Base-by-base conservation (phyloP, 1,284 basidiomycete species). In the Veloporphyrellus conicus region DNA sequence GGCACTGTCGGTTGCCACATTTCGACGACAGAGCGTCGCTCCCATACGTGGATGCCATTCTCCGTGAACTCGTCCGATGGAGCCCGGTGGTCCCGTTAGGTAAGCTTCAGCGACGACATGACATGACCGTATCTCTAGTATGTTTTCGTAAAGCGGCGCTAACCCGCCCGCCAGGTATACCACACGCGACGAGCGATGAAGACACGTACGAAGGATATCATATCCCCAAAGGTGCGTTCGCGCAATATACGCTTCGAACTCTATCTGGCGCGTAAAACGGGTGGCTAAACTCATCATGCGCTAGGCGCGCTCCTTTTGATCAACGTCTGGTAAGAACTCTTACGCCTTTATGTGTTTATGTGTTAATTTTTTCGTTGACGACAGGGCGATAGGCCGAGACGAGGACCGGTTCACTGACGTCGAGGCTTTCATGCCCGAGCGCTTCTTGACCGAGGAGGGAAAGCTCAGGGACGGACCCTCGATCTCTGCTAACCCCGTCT, bases 21-120 rank as follows among this genome's bases (percentile, higher is more conserved):
- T 60, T 71, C 19, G 61, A 59, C 8, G 71, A 73, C 42, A 52
- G 63, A 35, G 49, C 54, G 2, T 52, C 55, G 1, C 54, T 73
- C 23, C 65, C 68, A 0, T 71, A 70, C 50, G 49, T 72, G 20
- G 53, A 62, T 28, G 70, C 66, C 3, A 55, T 70, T 25, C 56
- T 71, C 3, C 63, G 62, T 28, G 73, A 75, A 49, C 56, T 67
- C 10, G 42, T 69, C 34, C 54, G 70, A 36, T 72, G 71, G 67
- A 56, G 59, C 38, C 68, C 69, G 4, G 59, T 65, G 2, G 42
- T 55, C 7, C 61, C 68, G 10, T 31, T 62, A 27, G 63, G 61
- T 50, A 64, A 63, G 63, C 23, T 36, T 25, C 23, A 5, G 4
- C 23, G 23, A 8, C 23, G 23, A 8, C 23, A 25, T 8, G 23